Evolutionary conservation across 306 rosid genomes (phyloP), one percentile per base, ranked within the genome.

Genomic region (Urtica urens): DNA sequence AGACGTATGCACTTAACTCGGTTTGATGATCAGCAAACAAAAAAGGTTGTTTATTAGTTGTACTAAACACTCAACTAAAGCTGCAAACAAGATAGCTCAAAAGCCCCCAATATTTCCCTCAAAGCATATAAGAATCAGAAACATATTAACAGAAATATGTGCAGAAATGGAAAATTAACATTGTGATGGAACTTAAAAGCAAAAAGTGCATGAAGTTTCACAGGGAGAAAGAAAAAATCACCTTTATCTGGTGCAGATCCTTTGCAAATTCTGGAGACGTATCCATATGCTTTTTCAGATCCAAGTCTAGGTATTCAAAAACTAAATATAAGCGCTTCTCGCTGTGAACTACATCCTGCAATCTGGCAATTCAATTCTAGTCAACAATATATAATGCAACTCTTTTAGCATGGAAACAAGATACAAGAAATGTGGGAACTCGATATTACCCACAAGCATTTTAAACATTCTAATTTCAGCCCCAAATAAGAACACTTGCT

Each of bases 281-380:
- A 68, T 90, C 99, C 99, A 85, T 90, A 64, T 90, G 94, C 66
- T 90, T 85, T 94, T 90, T 85, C 61, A 90, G 73, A 77, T 90
- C 95, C 69, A 90, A 75, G 80, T 90, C 99, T 61, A 90, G 85
- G 67, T 81, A 90, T 75, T 90, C 99, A 63, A 85, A 85, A 67
- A 85, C 95, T 55, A 90, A 83, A 67, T 85, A 90, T 76, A 90
- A 57, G 1, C 95, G 87, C 80, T 71, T 85, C 74, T 90, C 95
- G 34, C 95, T 79, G 57, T 82, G 95, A 65, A 85, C 95, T 7
- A 85, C 99, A 48, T 85, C 99, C 71, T 85, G 94, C 59, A 90
- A 69, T 81, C 95, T 85, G 66, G 20, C 54, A 69, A 63, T 13
- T 70, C 64, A 28, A 59, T 63, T 44, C 21, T 58, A 65, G 57